phyloP scores from a whole-genome alignment of 2,329 filamentous ascomycete species.

The Talaromyces sp. region DNA sequence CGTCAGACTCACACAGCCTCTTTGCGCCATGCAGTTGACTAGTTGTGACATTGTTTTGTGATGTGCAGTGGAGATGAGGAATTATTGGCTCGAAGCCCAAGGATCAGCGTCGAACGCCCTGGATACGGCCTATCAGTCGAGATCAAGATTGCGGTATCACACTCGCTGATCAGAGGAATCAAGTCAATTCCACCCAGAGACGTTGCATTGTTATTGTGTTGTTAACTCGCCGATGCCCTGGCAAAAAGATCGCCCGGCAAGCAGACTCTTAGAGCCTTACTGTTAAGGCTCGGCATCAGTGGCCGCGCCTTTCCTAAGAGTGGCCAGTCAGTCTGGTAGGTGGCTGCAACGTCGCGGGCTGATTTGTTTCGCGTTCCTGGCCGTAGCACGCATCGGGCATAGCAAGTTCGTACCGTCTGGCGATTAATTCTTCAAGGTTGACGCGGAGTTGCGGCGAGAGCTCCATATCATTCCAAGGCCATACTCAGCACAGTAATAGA shows the following conservation, averaged over 20 bases:
- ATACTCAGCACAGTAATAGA: neutral
- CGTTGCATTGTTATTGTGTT: neutral
- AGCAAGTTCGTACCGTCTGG: neutral
- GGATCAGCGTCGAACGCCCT: neutral
- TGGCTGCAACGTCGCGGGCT: neutral
- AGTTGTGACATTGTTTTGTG: neutral
- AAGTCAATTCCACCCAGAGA: neutral
- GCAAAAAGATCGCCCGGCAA: neutral
- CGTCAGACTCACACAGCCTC: neutral
- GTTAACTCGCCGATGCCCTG: neutral
- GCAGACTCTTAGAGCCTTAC: neutral
- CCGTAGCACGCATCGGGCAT: neutral
- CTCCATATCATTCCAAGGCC: neutral
- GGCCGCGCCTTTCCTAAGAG: neutral
- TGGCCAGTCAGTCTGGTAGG: neutral
- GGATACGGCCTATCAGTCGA: neutral
- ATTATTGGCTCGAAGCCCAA: neutral
- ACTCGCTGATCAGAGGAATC: neutral
- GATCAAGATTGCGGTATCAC: neutral
- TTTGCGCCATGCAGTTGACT: neutral
- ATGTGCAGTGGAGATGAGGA: neutral
- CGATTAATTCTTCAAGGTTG: neutral
- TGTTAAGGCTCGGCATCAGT: neutral
- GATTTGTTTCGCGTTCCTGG: neutral
- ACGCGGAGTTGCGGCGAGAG: neutral